Evolutionary conservation across 2,329 filamentous ascomycete species (phyloP).

Genomic region (Shiraia sp.): DNA sequence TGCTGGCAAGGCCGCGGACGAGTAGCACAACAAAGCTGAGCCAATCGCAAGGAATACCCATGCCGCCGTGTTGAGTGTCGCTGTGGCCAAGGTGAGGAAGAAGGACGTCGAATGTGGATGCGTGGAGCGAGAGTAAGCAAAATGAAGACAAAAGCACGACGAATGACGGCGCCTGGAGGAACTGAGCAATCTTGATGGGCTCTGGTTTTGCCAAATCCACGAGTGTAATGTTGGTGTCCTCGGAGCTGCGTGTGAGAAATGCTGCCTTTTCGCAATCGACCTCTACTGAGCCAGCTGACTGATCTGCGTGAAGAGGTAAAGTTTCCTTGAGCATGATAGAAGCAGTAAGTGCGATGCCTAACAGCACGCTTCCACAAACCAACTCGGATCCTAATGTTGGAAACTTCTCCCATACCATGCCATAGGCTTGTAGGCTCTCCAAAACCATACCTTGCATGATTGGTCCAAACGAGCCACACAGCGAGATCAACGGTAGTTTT

Average conservation of each 20-base stretch:
- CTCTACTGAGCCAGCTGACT: slow-evolving; percentile 23
- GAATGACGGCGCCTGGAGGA: slow-evolving; percentile 52
- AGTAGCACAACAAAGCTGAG: slow-evolving; percentile 48
- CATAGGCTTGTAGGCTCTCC: slow-evolving; percentile 46
- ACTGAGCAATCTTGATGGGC: slow-evolving; percentile 50
- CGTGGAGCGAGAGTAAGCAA: slow-evolving; percentile 60
- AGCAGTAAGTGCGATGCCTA: slow-evolving; percentile 47
- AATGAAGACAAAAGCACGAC: slow-evolving; percentile 53
- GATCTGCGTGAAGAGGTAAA: slow-evolving; percentile 31
- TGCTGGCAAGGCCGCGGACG: slow-evolving; percentile 47
- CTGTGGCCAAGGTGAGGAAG: slow-evolving; percentile 54
- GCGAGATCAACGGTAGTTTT: slow-evolving; percentile 49
- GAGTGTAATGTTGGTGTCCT: slow-evolving; percentile 40
- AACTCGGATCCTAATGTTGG: slow-evolving; percentile 51
- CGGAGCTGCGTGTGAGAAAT: slow-evolving; percentile 48
- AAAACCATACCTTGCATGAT: slow-evolving; percentile 50
- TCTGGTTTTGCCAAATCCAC: slow-evolving; percentile 45
- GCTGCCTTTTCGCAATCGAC: slow-evolving; percentile 51
- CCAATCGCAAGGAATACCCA: slow-evolving; percentile 52
- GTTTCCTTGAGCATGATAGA: slow-evolving; percentile 48
- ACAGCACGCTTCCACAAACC: slow-evolving; percentile 48
- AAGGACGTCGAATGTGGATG: slow-evolving; percentile 56
- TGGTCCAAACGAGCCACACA: slow-evolving; percentile 52
- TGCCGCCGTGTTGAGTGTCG: slow-evolving; percentile 49
- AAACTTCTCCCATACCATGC: slow-evolving; percentile 49